phyloP scores from a whole-genome alignment of 768 basidiomycete species.

The Boletus speciosus region DNA sequence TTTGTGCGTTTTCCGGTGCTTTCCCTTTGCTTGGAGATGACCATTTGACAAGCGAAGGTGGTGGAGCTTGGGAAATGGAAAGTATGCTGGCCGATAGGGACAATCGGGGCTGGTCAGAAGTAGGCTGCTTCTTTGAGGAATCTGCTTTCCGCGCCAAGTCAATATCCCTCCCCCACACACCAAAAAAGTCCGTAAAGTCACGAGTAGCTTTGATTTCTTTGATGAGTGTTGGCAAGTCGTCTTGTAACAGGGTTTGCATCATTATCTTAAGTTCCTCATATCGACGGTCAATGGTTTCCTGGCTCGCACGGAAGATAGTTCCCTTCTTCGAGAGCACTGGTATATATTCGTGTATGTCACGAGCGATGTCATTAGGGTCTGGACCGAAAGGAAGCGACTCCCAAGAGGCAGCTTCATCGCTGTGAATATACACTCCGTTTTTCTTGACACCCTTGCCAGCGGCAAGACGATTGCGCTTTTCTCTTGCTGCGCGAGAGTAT shows the following conservation, averaged over 20 bases:
- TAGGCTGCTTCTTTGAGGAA: constrained; percentile 13
- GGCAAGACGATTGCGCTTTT: constrained; percentile 62
- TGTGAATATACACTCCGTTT: constrained; percentile 62
- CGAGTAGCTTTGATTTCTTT: constrained; percentile 58
- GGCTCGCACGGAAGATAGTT: constrained; percentile 67
- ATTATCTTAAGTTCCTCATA: constrained; percentile 57
- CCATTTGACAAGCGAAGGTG: constrained; percentile 5
- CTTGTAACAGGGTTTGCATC: constrained; percentile 54
- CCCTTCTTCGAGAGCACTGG: constrained; percentile 71
- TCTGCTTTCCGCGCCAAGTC: constrained; percentile 51
- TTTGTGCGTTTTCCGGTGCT: background rate
- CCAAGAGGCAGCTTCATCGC: constrained; percentile 76
- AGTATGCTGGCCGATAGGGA: constrained; percentile 55
- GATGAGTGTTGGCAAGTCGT: constrained; percentile 62
- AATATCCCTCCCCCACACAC: constrained; percentile 69
- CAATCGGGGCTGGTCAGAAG: constrained; percentile 30
- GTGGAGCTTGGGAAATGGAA: constrained; percentile 50
- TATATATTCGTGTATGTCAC: constrained; percentile 60
- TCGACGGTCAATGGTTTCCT: constrained; percentile 61
- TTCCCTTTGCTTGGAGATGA: constrained; percentile 15
- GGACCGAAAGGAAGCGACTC: constrained; percentile 83
- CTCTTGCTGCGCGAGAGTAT: constrained; percentile 58
- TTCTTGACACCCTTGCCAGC: constrained; percentile 77
- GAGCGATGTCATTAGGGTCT: constrained; percentile 70
- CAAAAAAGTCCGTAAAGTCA: constrained; percentile 73